Evolutionary conservation across 2,329 filamentous ascomycete species (phyloP).

Genomic region (Orbilia oligospora): DNA sequence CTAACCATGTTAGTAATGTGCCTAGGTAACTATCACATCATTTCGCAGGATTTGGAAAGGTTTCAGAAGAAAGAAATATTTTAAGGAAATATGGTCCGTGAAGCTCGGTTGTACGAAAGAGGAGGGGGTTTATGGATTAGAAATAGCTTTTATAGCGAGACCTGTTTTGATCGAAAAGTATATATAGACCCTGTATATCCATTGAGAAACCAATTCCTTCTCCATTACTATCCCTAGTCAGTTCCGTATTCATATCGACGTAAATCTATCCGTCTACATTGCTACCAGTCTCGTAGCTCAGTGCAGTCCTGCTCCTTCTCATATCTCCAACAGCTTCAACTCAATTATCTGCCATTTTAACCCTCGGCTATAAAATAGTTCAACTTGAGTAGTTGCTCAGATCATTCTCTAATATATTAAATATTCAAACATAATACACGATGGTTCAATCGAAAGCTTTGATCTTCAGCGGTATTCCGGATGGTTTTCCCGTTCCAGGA

Average conservation of each 20-base stretch:
- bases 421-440: no score
- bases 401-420: no score
- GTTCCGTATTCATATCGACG: no score
- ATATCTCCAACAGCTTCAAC: slow-evolving; percentile 15
- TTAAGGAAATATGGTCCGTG: neutral
- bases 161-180: slow-evolving; percentile 7
- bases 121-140: neutral
- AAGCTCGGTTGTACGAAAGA: slow-evolving; percentile 21
- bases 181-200: slow-evolving; percentile 16
- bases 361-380: slow-evolving; percentile 26
- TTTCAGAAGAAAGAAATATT: neutral
- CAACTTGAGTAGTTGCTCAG: no score
- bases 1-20: neutral
- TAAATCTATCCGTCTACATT: no score
- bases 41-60: slow-evolving; percentile 7
- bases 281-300: no score
- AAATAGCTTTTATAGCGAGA: neutral
- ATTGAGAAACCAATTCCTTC: neutral
- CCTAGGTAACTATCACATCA: slow-evolving; percentile 24
- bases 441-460: slow-evolving; percentile 58
- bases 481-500: slow-evolving; percentile 75
- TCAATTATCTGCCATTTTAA: slow-evolving; percentile 10
- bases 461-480: slow-evolving; percentile 35
- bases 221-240: neutral
- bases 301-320: no score